Conservation (phyloP, 2,329 filamentous ascomycete species). For the Chrysosphaeria jannelii region DNA sequence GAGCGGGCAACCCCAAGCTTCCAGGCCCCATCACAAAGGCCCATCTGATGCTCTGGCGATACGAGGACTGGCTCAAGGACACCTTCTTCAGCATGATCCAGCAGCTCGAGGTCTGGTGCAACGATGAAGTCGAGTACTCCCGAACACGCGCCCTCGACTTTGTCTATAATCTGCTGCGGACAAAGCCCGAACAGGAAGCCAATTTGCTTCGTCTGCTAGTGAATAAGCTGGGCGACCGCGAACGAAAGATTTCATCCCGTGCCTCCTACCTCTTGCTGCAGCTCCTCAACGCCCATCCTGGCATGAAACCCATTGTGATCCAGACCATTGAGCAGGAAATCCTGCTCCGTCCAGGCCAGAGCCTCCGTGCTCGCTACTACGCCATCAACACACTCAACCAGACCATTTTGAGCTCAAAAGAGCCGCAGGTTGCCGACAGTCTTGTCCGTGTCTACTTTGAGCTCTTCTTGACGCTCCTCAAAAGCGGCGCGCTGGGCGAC, state of each 20-base stretch:
- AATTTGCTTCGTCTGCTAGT: conserved; percentile 75
- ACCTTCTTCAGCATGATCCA: conserved; percentile 84
- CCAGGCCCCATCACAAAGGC: conserved; percentile 43
- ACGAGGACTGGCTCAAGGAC: conserved; percentile 84
- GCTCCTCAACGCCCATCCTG: conserved; percentile 59
- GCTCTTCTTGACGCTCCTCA: conserved; percentile 57
- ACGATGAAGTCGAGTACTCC: conserved; percentile 84
- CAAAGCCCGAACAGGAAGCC: conserved; percentile 91
- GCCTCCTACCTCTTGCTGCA: conserved; percentile 86
- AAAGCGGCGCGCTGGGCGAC: conserved; percentile 18
- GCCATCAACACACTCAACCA: conserved; percentile 92
- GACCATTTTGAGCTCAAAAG: conserved; percentile 64
- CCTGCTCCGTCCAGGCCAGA: conserved; percentile 65
- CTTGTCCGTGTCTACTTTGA: conserved; percentile 80
- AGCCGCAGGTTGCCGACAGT: conserved; percentile 50
- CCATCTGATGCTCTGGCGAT: conserved; percentile 69
- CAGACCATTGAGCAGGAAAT: conserved; percentile 65
- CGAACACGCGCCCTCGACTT: conserved; percentile 69
- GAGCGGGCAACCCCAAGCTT: conserved; percentile 19
- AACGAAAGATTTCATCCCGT: conserved; percentile 82
- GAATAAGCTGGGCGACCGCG: conserved; percentile 87
- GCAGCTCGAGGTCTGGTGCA: conserved; percentile 73
- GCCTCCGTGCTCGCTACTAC: conserved; percentile 73
- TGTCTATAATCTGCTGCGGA: conserved; percentile 68
- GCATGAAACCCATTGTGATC: conserved; percentile 80